Conservation (phyloP, 768 basidiomycete species). For the Mrakia frigida region DNA sequence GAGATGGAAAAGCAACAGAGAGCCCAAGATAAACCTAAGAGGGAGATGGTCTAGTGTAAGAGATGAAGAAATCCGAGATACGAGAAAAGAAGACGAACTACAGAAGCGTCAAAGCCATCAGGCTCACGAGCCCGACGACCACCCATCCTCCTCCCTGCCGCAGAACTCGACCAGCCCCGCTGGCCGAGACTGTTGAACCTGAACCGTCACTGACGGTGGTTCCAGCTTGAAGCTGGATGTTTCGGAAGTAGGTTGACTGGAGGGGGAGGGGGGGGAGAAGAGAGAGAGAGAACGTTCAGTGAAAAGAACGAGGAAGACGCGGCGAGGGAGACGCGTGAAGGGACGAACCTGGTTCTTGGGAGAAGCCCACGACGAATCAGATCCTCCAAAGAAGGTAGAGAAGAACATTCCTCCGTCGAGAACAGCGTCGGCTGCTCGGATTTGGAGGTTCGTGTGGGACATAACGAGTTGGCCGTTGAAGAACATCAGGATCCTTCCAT, state of each 20-base stretch:
- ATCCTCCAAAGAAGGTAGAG: constrained; percentile 31
- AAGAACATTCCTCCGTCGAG: constrained; percentile 47
- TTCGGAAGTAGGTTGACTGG: constrained; percentile 15
- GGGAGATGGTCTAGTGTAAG: no score
- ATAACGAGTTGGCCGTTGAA: constrained; percentile 54
- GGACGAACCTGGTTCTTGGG: constrained; percentile 21
- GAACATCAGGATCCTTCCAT: constrained; percentile 64
- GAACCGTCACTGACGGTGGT: neutral
- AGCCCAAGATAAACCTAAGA: no score
- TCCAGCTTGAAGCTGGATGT: constrained; percentile 6
- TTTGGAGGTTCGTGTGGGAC: constrained; percentile 58
- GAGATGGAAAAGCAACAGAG: no score
- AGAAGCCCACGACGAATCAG: constrained; percentile 23
- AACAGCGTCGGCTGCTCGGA: constrained; percentile 56
- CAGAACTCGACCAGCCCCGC: neutral
- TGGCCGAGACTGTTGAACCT: neutral
- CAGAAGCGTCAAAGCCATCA: neutral
- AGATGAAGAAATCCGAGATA: neutral
- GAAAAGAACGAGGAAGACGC: no score
- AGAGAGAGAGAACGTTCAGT: neutral
- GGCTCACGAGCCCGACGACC: neutral
- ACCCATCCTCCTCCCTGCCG: neutral
- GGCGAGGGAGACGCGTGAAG: neutral
- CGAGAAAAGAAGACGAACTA: neutral
- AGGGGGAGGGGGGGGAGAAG: no score